Base-by-base conservation (phyloP, 352 stramenopile genomes). In the Blastocystis sp. region DNA sequence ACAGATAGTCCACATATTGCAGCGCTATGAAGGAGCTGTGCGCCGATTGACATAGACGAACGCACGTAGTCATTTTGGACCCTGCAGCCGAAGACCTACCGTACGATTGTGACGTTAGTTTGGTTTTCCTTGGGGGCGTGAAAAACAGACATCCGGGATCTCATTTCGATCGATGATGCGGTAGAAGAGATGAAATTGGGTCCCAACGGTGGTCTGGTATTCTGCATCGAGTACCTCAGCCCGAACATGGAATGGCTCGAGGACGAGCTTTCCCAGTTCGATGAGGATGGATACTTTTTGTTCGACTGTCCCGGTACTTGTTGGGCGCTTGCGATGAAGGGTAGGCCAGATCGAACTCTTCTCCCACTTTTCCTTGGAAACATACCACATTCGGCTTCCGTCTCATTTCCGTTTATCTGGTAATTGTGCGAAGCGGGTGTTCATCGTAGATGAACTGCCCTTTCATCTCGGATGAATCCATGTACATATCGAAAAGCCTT, bases 401-500 rank as follows among this genome's bases (percentile, higher is more conserved):
- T 66, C 90, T 94, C 65, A 89, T 92, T 24, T 91, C 91, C 60
- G 92, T 95, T 40, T 93, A 96, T 90, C 89, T 96, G 9, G 92
- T 96, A 40, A 92, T 95, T 91, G 90, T 91, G 0, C 91, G 92
- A 70, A 91, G 94, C 45, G 95, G 93, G 90, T 80, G 43, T 90
- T 21, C 77, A 11, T 89, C 2, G 43, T 87, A 87, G 77, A 96
- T 97, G 89, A 93, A 96, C 89, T 95, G 93, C 21, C 92, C 95
- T 92, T 97, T 96, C 93, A 95, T 96, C 89, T 93, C 94, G 43
- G 95, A 99, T 90, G 94, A 96, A 66, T 94, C 94, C 63, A 98
- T 98, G 92, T 99, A 99, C 91, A 96, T 99, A 77, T 98, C 96
- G 14, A 96, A 95, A 19, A 93, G 97, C 43, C 93, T 99, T 54